Percentiles rank a stretch among this genome's conserved stretches.
Evolutionary conservation across 2,329 filamentous ascomycete genomes (phyloP).

Genomic region (Aspergillus clavatus): DNA sequence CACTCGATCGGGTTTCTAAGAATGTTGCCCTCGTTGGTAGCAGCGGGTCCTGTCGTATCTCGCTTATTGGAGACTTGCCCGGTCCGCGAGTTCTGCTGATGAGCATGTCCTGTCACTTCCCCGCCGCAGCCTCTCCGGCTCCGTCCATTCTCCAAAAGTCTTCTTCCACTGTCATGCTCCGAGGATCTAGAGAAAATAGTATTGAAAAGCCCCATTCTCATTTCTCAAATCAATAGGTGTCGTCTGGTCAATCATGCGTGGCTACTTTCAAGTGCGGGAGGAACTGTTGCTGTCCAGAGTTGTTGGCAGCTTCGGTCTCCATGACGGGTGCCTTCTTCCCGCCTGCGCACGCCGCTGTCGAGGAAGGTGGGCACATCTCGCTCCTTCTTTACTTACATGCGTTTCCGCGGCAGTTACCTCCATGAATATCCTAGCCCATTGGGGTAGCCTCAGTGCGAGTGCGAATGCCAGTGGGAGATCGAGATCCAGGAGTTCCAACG

Average conservation of each 20-base stretch:
- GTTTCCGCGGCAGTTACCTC: neutral
- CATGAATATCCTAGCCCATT: too few relatives aligned
- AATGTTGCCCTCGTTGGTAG: neutral
- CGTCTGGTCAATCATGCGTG: neutral
- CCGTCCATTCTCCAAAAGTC: conserved; percentile 1
- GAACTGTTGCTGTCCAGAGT: neutral
- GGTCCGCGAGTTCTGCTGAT: neutral
- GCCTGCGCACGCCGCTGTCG: neutral
- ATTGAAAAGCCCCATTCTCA: conserved; percentile 13
- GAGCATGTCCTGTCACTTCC: neutral
- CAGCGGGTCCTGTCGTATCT: neutral
- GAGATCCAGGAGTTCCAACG: neutral
- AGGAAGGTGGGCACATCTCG: neutral
- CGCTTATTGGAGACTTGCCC: neutral
- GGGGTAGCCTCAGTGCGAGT: too few relatives aligned
- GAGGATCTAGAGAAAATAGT: conserved; percentile 9
- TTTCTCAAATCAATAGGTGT: neutral
- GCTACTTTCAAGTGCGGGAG: neutral
- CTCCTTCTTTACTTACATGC: neutral
- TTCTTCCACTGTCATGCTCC: conserved; percentile 1
- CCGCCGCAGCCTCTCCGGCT: too few relatives aligned
- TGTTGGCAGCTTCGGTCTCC: neutral
- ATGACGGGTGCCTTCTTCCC: neutral
- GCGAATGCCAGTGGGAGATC: too few relatives aligned
- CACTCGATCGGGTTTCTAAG: neutral